phyloP scores from a whole-genome alignment of 179 eudicot genomes.

The Heliamphora pulchella region DNA sequence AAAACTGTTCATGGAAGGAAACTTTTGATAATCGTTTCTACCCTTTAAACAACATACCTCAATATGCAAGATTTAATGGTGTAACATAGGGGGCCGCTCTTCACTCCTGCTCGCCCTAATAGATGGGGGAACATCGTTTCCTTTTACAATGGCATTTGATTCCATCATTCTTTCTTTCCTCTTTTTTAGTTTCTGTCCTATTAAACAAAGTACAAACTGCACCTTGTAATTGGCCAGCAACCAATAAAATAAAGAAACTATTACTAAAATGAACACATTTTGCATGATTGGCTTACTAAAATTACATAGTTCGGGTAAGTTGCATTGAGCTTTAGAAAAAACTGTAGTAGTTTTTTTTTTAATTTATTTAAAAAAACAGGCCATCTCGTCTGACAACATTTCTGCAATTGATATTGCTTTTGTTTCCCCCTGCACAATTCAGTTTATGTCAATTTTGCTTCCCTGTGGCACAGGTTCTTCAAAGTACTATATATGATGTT shows the following conservation, averaged over 20 bases:
- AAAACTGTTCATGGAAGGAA: neutral
- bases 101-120: neutral
- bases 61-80: neutral
- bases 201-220: neutral
- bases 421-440: neutral
- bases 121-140: neutral
- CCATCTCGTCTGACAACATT: neutral
- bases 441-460: neutral
- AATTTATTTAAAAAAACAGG: neutral
- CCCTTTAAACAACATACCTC: neutral
- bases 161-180: neutral
- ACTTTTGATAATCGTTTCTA: neutral
- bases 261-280: neutral
- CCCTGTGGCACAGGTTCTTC: constrained; percentile 66
- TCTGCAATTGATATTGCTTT: constrained; percentile 2
- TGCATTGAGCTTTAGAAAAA: neutral
- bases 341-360: neutral
- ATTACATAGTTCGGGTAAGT: neutral
- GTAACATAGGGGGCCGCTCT: neutral
- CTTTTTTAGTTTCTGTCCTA: neutral
- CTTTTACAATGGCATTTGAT: neutral
- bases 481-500: constrained; percentile 79
- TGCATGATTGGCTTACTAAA: neutral
- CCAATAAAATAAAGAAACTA: neutral
- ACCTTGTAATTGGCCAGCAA: constrained; percentile 4